Percentiles rank a stretch among this genome's conserved stretches.
phyloP scores from a whole-genome alignment of 2,329 filamentous ascomycete species.

The Ophiostoma ulmi region DNA sequence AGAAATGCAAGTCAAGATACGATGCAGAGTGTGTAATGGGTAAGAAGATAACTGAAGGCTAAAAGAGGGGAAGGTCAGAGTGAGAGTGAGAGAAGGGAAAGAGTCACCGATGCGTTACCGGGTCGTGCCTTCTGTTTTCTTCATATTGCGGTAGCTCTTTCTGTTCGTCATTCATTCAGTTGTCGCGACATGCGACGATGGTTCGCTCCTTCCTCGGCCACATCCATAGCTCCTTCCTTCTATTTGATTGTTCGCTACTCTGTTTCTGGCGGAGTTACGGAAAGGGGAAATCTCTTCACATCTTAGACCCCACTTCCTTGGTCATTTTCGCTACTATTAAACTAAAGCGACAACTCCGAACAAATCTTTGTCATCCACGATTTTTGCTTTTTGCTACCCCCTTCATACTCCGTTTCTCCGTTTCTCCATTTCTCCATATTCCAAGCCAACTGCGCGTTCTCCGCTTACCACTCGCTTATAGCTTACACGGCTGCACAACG shows the following conservation, averaged over 20 bases:
- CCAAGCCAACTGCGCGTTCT: background rate
- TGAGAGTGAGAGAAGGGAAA: background rate
- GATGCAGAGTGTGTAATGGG: background rate
- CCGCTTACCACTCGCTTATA: background rate
- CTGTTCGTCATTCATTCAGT: background rate
- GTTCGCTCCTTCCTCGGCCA: background rate
- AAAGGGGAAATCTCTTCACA: conserved; percentile 9
- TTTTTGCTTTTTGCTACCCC: background rate
- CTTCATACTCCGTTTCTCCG: background rate
- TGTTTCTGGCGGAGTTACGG: background rate
- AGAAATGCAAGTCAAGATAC: background rate
- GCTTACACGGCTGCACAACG: background rate
- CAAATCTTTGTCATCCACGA: background rate
- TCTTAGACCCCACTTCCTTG: background rate
- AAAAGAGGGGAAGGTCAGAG: background rate
- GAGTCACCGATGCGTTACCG: background rate
- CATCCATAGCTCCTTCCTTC: background rate
- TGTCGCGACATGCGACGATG: background rate
- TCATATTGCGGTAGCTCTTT: background rate
- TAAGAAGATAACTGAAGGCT: background rate
- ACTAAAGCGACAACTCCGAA: conserved; percentile 5
- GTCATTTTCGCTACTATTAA: background rate
- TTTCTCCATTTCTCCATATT: background rate
- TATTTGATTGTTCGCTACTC: background rate
- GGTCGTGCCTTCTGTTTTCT: background rate